Conservation (phyloP, 2,329 filamentous ascomycete species). For the Metarhizium guizhouense region DNA sequence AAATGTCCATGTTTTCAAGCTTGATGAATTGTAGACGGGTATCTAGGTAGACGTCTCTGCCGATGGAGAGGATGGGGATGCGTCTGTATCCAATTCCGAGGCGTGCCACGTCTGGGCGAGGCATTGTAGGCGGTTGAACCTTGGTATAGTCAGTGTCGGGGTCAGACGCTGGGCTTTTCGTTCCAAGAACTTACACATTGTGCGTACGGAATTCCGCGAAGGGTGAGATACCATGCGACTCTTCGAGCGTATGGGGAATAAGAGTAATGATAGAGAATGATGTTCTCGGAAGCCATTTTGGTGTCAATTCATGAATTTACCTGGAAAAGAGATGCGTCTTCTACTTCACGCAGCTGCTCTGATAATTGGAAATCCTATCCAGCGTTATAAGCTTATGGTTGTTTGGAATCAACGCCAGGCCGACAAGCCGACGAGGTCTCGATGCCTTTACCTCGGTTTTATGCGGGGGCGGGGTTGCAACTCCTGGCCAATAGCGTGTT, state of each 20-base stretch:
- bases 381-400: not conserved
- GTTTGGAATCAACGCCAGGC: not conserved
- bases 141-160: slow-evolving; percentile 22
- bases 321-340: not conserved
- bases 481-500: not conserved
- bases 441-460: not conserved
- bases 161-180: not conserved
- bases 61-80: slow-evolving; percentile 59
- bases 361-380: not conserved
- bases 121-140: slow-evolving; percentile 58
- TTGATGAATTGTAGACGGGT: slow-evolving; percentile 58
- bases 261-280: slow-evolving; percentile 58
- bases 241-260: slow-evolving; percentile 56
- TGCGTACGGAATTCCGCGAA: slow-evolving; percentile 55
- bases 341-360: not conserved
- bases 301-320: not conserved
- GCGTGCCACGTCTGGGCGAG: slow-evolving; percentile 52
- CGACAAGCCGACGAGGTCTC: too few species aligned
- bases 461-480: not conserved
- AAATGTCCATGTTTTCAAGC: slow-evolving; percentile 48
- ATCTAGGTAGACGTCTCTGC: slow-evolving; percentile 60
- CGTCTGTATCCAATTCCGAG: slow-evolving; percentile 60
- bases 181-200: slow-evolving; percentile 46
- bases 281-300: slow-evolving; percentile 17
- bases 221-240: slow-evolving; percentile 57